phyloP scores from a whole-genome alignment of 495 filamentous ascomycete genomes.

The Pyrenula massariospora region DNA sequence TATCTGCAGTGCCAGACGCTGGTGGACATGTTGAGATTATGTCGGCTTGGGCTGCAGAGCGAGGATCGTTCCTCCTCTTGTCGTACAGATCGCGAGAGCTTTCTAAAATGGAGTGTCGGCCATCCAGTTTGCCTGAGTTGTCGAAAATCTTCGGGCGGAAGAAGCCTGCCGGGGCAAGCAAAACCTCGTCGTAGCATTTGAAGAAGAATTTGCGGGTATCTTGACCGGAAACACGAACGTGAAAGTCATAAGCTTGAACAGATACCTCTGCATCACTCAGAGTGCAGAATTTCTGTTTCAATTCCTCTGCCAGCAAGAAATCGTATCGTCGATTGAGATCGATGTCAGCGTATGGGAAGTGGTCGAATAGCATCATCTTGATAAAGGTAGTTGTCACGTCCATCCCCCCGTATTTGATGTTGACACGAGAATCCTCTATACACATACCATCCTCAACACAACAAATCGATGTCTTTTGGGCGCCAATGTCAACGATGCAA shows the following conservation, averaged over 20 bases:
- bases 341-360: slow-evolving; percentile 89
- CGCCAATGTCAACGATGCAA: slow-evolving; percentile 93
- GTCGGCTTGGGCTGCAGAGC: slow-evolving; percentile 71
- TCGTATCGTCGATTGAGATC: slow-evolving; percentile 85
- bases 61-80: slow-evolving; percentile 76
- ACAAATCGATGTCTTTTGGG: slow-evolving; percentile 94
- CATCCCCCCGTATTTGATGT: slow-evolving; percentile 83
- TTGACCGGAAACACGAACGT: slow-evolving; percentile 75
- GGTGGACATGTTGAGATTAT: slow-evolving; percentile 42
- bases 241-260: slow-evolving; percentile 73
- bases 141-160: slow-evolving; percentile 84
- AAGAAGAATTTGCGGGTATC: slow-evolving; percentile 85
- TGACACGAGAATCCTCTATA: slow-evolving; percentile 82
- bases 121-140: slow-evolving; percentile 61
- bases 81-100: slow-evolving; percentile 91
- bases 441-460: slow-evolving; percentile 97
- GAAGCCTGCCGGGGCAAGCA: slow-evolving; percentile 80
- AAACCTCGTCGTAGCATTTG: slow-evolving; percentile 90
- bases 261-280: slow-evolving; percentile 75
- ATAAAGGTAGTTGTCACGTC: slow-evolving; percentile 92
- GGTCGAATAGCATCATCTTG: slow-evolving; percentile 92
- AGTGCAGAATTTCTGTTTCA: slow-evolving; percentile 82
- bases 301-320: slow-evolving; percentile 84
- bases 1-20: not conserved
- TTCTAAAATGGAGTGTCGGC: slow-evolving; percentile 65